These are phyloP conservation scores for Protomyces macrosporus DNA, from an alignment of 1,139 yeast species.

Conservation along the genomic window DNA sequence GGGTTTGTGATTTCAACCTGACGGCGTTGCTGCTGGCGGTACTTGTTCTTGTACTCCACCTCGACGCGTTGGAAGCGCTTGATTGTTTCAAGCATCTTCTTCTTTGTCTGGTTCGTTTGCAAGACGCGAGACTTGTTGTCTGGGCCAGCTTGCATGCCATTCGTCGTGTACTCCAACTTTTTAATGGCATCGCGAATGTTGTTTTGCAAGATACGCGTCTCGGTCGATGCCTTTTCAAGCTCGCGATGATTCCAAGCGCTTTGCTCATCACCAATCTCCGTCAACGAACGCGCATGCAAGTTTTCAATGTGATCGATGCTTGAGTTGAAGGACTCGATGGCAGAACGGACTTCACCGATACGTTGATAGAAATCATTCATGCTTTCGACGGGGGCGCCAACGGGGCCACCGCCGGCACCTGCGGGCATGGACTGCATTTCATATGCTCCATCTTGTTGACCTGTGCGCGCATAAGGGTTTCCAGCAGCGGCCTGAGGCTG, in stretches of 20 bases:
- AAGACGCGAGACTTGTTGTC: slow-evolving; percentile 74
- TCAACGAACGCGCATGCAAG: slow-evolving; percentile 74
- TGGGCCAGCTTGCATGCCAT: slow-evolving; percentile 35
- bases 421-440: slow-evolving; percentile 20
- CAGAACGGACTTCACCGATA: slow-evolving; percentile 73
- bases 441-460: slow-evolving; percentile 3
- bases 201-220: slow-evolving; percentile 72
- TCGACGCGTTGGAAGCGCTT: slow-evolving; percentile 84
- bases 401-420: background rate
- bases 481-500: background rate
- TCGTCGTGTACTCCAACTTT: slow-evolving; percentile 65
- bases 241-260: slow-evolving; percentile 67
- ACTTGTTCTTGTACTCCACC: slow-evolving; percentile 77
- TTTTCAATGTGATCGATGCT: slow-evolving; percentile 72
- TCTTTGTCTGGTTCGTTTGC: slow-evolving; percentile 86
- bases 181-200: slow-evolving; percentile 71
- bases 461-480: slow-evolving; percentile 12
- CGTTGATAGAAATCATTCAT: slow-evolving; percentile 38
- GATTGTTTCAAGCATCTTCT: slow-evolving; percentile 76
- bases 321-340: slow-evolving; percentile 72
- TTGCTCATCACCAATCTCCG: slow-evolving; percentile 72
- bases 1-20: slow-evolving; percentile 92
- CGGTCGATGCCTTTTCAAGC: slow-evolving; percentile 69
- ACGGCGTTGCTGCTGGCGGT: slow-evolving; percentile 83
- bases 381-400: background rate